phyloP scores from a whole-genome alignment of 2,329 filamentous ascomycete genomes.

The Colletotrichum sp. region DNA sequence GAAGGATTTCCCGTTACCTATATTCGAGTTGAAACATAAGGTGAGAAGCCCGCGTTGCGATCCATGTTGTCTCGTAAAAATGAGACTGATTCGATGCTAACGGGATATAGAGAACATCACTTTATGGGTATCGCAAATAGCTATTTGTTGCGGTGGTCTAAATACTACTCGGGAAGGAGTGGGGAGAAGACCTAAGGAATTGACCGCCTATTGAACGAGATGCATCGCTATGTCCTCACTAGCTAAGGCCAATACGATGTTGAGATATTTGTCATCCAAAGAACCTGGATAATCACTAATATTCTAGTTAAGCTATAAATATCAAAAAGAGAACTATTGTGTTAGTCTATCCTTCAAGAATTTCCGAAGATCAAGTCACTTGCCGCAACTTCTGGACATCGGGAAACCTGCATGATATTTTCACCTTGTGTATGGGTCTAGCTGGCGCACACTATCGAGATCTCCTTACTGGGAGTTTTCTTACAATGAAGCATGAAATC shows the following conservation, averaged over 20 bases:
- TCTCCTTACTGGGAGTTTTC: no score
- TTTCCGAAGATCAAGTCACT: not conserved
- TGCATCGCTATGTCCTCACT: no score
- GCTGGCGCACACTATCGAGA: no score
- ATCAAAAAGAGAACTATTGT: accelerated
- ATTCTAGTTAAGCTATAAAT: accelerated
- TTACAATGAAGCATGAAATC: no score
- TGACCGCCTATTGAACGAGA: accelerated
- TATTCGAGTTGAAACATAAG: not conserved
- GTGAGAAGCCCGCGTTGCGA: accelerated
- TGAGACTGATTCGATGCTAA: not conserved
- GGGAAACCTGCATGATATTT: not conserved
- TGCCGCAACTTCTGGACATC: not conserved
- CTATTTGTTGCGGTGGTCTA: not conserved
- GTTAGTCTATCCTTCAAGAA: accelerated
- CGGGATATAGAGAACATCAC: accelerated
- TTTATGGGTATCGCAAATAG: not conserved
- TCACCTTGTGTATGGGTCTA: accelerated
- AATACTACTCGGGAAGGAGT: not conserved
- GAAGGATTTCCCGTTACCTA: not conserved
- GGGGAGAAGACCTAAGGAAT: not conserved
- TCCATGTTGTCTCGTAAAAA: not conserved
- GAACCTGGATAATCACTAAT: not conserved
- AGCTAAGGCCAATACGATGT: no score
- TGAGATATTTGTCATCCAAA: no score